Evolutionary conservation across 2,329 filamentous ascomycete species (phyloP), one percentile per base, ranked within the genome.

Genomic region (Neophaeococcomyces aloes): DNA sequence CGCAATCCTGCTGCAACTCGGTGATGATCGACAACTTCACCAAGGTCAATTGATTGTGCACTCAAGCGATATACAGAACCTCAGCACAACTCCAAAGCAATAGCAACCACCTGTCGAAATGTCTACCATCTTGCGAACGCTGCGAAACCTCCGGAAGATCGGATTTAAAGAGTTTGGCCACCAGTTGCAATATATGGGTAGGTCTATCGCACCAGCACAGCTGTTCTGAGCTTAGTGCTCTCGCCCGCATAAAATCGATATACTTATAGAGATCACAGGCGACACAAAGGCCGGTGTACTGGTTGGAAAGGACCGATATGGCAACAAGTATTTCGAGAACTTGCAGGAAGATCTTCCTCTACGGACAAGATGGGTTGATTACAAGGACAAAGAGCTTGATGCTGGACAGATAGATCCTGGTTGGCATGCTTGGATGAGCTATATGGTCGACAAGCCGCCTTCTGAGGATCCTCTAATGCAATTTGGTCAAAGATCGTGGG

Each of bases 301-400:
- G 55, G 78, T 98, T 54, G 91, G 82, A 57, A 76, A 70, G 59
- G 91, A 98, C 71, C 78, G 80, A 65, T 93, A 81, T 63, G 93
- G 91, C 65, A 98, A 98, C 79, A 96, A 94, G 71, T 98, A 76
- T 75, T 98, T 78, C 65, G 91, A 98, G 75, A 95, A 98, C 72
- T 67, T 78, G 60, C 68, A 72, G 49, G 87, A 96, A 63, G 91
- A 98, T 66, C 75, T 98, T 48, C 91, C 91, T 46, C 72, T 94
- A 72, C 62, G 51, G 39, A 95, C 87, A 56, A 79, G 88, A 73
- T 98, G 93, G 91, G 85, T 98, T 52, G 88, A 96, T 67, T 98
- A 93, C 74, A 89, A 86, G 70, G 75, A 84, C 65, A 74, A 85
- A 57, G 86, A 96, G 60, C 63, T 59, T 43, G 65, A 76, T 56